Percentiles rank a stretch among this genome's conserved stretches.
Conservation (phyloP, 2,329 filamentous ascomycete species). For the Cylindrodendrum hubeiense region DNA sequence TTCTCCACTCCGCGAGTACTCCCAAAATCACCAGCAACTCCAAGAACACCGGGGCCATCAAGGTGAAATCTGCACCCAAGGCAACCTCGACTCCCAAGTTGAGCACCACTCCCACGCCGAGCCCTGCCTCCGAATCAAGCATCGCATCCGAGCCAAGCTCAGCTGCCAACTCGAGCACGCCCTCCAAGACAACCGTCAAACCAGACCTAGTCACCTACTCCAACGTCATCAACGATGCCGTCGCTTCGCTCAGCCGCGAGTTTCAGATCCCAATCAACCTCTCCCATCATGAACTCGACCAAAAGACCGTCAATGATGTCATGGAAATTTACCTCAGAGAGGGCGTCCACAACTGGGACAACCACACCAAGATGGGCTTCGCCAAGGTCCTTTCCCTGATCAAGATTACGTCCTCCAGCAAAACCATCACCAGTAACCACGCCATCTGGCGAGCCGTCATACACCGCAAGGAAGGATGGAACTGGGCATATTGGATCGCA, state of each 20-base stretch:
- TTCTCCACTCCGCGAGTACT: not conserved
- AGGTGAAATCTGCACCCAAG: not conserved
- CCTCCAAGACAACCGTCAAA: not conserved
- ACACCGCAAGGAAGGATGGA: conserved; percentile 12
- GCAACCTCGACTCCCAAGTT: not conserved
- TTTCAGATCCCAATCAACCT: conserved; percentile 5
- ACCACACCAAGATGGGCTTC: conserved; percentile 8
- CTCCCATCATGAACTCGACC: not conserved
- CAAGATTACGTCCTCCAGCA: conserved; percentile 1
- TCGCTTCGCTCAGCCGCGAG: conserved; percentile 3
- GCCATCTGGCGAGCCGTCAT: conserved; percentile 8
- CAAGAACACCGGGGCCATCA: too few relatives aligned
- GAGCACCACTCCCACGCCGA: not conserved
- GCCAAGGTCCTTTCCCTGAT: conserved; percentile 15
- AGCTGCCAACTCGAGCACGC: not conserved
- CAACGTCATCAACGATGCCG: not conserved
- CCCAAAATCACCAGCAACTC: not conserved
- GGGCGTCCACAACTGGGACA: conserved; percentile 9
- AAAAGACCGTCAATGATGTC: conserved; percentile 1
- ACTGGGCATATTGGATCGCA: conserved; percentile 22
- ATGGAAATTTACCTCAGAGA: conserved; percentile 10
- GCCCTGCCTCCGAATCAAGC: not conserved
- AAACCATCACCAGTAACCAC: conserved; percentile 5
- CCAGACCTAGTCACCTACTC: not conserved
- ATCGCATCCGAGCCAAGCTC: not conserved